Conservation (phyloP, 1,139 yeast genomes). For the Lodderomyces metapsilosis region DNA sequence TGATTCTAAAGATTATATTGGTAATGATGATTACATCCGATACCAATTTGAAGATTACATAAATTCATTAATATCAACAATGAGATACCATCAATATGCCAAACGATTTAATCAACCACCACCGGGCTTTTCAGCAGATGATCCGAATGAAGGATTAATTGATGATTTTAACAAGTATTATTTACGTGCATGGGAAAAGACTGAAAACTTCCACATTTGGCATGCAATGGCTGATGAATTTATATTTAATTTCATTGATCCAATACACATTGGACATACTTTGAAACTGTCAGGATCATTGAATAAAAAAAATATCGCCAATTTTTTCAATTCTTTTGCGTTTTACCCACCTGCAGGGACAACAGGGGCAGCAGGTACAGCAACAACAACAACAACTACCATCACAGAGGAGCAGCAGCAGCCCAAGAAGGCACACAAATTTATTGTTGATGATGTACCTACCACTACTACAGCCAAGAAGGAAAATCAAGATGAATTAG, state of each 20-base stretch:
- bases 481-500: constrained; percentile 14
- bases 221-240: constrained; percentile 78
- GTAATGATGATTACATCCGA: constrained; percentile 88
- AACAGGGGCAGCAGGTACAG: neutral
- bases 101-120: constrained; percentile 42
- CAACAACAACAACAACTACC: neutral
- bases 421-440: constrained; percentile 23
- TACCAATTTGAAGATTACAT: constrained; percentile 88
- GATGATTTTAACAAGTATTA: constrained; percentile 52
- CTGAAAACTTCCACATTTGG: constrained; percentile 72
- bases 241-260: constrained; percentile 82
- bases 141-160: constrained; percentile 24
- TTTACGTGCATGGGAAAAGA: constrained; percentile 61
- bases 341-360: constrained; percentile 12
- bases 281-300: constrained; percentile 18
- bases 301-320: constrained; percentile 20
- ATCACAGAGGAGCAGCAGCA: too few relatives aligned
- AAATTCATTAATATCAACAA: constrained; percentile 69
- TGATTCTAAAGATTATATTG: constrained; percentile 36
- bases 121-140: constrained; percentile 37
- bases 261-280: constrained; percentile 57
- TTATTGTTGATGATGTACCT: constrained; percentile 15
- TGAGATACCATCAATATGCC: constrained; percentile 64
- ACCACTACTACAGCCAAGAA: constrained; percentile 1
- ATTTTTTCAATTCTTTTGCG: constrained; percentile 28